phyloP scores from a whole-genome alignment of 1,284 basidiomycete genomes.

The Ceratobasidium papillatum region DNA sequence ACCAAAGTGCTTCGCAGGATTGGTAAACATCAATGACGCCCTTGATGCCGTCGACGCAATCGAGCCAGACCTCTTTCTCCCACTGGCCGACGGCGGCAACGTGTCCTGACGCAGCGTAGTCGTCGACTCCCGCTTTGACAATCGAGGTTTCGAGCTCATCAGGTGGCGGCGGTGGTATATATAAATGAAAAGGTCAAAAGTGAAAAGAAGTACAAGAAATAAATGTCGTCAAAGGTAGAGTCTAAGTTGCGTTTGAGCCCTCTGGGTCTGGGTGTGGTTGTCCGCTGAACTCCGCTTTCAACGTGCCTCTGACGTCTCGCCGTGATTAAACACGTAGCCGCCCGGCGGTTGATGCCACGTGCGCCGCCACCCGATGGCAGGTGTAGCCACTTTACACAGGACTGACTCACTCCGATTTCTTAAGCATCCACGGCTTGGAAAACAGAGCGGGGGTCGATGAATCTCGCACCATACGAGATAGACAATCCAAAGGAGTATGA shows the following conservation, averaged over 20 bases:
- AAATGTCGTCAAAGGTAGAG: neutral
- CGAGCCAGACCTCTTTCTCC: constrained; percentile 17
- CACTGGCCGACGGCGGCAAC: neutral
- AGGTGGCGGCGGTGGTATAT: constrained; percentile 20
- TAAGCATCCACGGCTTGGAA: neutral
- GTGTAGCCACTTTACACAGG: neutral
- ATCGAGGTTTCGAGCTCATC: constrained; percentile 19
- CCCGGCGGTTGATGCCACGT: constrained; percentile 33
- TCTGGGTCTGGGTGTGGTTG: constrained; percentile 7
- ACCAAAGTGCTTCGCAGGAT: constrained; percentile 35
- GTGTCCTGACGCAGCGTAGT: constrained; percentile 22
- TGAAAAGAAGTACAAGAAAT: neutral
- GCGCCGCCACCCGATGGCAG: neutral
- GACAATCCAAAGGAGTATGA: too few relatives aligned
- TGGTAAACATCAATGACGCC: constrained; percentile 21
- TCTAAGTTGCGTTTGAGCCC: constrained; percentile 5
- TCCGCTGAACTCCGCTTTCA: constrained; percentile 17
- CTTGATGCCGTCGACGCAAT: constrained; percentile 20
- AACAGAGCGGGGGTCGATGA: neutral
- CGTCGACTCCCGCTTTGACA: constrained; percentile 35
- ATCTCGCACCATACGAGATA: too few relatives aligned
- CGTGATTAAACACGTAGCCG: constrained; percentile 24
- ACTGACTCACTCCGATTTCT: too few relatives aligned
- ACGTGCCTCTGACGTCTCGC: constrained; percentile 40
- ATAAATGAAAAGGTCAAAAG: constrained; percentile 3